Percentiles rank a stretch among this genome's conserved stretches.
These are phyloP conservation scores for Fusarium mangiferae DNA, from an alignment of 2,329 filamentous ascomycete species.

Conservation along the genomic window DNA sequence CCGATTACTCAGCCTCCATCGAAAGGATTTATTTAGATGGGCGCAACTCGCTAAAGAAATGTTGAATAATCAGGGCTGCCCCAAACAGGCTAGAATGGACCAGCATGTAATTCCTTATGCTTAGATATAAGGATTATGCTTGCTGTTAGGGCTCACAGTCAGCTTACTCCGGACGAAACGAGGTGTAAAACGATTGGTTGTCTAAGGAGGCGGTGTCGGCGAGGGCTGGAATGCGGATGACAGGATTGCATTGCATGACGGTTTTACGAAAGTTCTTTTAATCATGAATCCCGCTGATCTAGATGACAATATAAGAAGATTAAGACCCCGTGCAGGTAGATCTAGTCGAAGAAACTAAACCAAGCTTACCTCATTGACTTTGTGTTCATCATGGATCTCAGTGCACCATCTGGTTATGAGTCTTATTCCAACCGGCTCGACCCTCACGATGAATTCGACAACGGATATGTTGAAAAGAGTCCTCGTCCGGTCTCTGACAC, in stretches of 20 bases:
- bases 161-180: background rate
- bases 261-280: background rate
- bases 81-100: background rate
- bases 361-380: background rate
- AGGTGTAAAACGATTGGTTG: background rate
- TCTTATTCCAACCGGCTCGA: constrained; percentile 17
- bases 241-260: background rate
- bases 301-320: background rate
- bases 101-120: background rate
- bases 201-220: background rate
- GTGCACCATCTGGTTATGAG: constrained; percentile 1
- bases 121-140: background rate
- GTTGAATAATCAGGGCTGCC: background rate
- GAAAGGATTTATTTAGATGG: background rate
- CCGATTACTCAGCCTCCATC: background rate
- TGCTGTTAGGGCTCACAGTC: background rate
- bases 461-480: background rate
- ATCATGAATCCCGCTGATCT: no score
- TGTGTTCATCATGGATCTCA: constrained; percentile 1
- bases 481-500: background rate
- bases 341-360: background rate
- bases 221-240: background rate
- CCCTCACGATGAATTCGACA: constrained; percentile 5
- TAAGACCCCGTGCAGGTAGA: background rate
- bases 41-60: background rate